A percentile compares a stretch with the other conserved stretches of the same genome.
Conservation (phyloP, 352 stramenopile species). For the Globisporangium parvum region DNA sequence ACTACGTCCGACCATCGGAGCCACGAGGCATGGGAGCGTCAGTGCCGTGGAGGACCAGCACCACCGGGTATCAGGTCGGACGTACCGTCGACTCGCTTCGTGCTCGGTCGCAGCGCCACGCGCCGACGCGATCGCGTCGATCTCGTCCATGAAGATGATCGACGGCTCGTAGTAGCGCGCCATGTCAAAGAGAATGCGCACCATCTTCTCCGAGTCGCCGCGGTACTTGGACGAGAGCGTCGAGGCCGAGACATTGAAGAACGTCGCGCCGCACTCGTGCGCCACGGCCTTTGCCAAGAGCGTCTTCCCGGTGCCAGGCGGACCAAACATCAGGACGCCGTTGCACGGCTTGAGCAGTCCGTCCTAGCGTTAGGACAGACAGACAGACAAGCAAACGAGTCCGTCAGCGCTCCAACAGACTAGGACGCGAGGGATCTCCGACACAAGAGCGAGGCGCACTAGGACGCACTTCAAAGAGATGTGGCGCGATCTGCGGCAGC, state of each 20-base stretch:
- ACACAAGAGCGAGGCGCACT: too few relatives aligned
- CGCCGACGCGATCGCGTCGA: constrained; percentile 89
- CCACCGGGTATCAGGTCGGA: neutral
- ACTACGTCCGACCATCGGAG: constrained; percentile 16
- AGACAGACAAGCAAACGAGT: neutral
- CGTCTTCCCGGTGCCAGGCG: constrained; percentile 88
- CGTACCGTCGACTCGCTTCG: constrained; percentile 72
- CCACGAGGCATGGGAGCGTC: too few relatives aligned
- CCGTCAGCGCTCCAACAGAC: too few relatives aligned
- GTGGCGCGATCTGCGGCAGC: constrained; percentile 79
- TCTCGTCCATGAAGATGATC: constrained; percentile 99
- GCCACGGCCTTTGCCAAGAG: constrained; percentile 88
- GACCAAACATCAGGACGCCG: constrained; percentile 84
- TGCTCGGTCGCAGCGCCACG: constrained; percentile 71
- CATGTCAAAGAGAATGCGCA: constrained; percentile 98
- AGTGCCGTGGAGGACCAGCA: too few relatives aligned
- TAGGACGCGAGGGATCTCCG: too few relatives aligned
- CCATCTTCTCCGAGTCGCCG: constrained; percentile 94
- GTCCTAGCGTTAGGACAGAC: constrained; percentile 24
- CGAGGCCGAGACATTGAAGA: constrained; percentile 96
- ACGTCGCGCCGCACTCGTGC: constrained; percentile 94
- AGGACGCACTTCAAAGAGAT: constrained; percentile 63
- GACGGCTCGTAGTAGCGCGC: constrained; percentile 95
- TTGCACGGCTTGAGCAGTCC: constrained; percentile 76
- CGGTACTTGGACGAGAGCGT: constrained; percentile 91